Evolutionary conservation across 352 stramenopile species (phyloP), one percentile per base, ranked within the genome.

Genomic region (Thraustotheca clavata): DNA sequence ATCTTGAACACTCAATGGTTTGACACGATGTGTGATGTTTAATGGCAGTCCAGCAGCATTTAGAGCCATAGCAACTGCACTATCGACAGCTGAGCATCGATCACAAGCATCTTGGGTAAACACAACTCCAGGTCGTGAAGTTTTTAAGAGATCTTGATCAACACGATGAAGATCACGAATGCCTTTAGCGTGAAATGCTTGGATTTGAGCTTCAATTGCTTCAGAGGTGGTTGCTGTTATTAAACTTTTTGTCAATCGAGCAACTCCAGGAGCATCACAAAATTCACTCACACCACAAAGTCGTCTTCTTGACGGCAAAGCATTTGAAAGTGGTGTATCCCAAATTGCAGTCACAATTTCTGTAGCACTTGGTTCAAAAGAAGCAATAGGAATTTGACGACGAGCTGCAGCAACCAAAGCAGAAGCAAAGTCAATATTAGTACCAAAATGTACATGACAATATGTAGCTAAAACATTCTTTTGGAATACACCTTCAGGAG

Each of bases 41-140:
- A 40, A 46, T 14, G 38, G n/a, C 36, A 65, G 16, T 1, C 29
- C 24, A 12, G 39, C 39, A 0, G 38, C 38, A 26, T 65, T 46
- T 3, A 65, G 39, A 4, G 57, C 57, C 5, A 43, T 18, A 8
- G 32, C n/a, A 4, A 65, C 35, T 18, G 57, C 57, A 14, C 35
- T 54, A 14, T 65, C 57, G 18, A 43, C 47, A 18, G 32, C 38
- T 2, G 57, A 26, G 38, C 57, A 65, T 22, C 57, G 57, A 38
- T 52, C 57, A 46, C 57, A 65, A n/a, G 57, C 38, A 31, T 65
- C 57, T 54, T 65, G 57, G 11, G 57, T 65, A 33, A 65, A 65
- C 26, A 65, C 57, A 22, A 65, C 38, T 29, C 47, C 57, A 0
- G 55, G 38, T 9, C 27, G 38, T 11, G 27, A 24, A 4, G 24